Percentiles rank a stretch among this genome's conserved stretches.
phyloP scores from a whole-genome alignment of 1,139 yeast genomes.

The Yamadazyma oceani region DNA sequence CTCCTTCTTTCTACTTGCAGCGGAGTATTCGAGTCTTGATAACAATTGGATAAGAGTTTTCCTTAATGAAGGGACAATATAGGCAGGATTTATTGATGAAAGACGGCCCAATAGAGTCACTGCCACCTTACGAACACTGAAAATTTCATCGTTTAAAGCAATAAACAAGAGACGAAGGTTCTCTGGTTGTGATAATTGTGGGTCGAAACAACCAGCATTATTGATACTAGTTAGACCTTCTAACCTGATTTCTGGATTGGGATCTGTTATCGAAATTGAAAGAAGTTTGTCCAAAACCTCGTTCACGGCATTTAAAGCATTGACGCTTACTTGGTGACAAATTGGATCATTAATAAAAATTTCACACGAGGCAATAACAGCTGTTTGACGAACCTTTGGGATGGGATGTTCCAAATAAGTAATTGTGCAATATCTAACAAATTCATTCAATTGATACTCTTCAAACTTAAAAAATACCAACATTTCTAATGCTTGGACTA shows the following conservation, averaged over 20 bases:
- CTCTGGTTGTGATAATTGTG: constrained; percentile 92
- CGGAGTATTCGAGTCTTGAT: constrained; percentile 81
- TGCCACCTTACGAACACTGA: constrained; percentile 79
- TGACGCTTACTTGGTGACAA: constrained; percentile 79
- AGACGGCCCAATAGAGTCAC: constrained; percentile 79
- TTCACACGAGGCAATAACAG: constrained; percentile 80
- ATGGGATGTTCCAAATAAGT: constrained; percentile 79
- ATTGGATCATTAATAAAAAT: constrained; percentile 83
- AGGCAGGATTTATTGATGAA: constrained; percentile 88
- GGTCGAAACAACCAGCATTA: constrained; percentile 71
- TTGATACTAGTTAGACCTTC: constrained; percentile 71
- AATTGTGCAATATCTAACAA: constrained; percentile 80
- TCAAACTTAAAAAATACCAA: constrained; percentile 73
- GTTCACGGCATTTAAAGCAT: constrained; percentile 81
- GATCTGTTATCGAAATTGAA: constrained; percentile 88
- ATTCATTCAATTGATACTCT: constrained; percentile 76
- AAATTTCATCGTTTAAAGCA: constrained; percentile 89
- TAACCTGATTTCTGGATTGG: constrained; percentile 76
- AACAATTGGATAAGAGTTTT: constrained; percentile 82
- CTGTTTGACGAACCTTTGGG: constrained; percentile 77
- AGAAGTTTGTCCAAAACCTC: constrained; percentile 80
- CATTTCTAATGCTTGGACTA: constrained; percentile 71
- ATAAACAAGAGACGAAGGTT: constrained; percentile 82
- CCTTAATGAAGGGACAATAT: constrained; percentile 88
- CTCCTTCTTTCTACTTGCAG: constrained; percentile 75